Evolutionary conservation across 495 filamentous ascomycete species (phyloP), one percentile per base, ranked within the genome.

Genomic region (Daldinia loculata): DNA sequence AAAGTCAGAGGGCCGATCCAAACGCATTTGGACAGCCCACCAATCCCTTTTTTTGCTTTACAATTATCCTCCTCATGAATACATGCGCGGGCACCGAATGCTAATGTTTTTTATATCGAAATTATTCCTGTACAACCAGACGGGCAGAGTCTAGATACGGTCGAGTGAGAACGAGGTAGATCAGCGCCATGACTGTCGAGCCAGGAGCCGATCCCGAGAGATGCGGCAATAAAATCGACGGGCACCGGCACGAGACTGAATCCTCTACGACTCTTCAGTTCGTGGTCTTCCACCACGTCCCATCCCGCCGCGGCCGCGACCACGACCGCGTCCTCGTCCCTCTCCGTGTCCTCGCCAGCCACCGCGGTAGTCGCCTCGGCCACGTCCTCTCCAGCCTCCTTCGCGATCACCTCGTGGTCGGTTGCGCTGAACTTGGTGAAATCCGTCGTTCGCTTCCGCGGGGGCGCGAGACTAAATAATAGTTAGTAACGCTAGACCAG

Each of bases 361-460:
- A 22, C 88, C 87, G 50, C 89, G 86, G 72, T 83, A 81, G 53
- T 85, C 84, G 55, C 89, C 86, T 70, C 88, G 79, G 56, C 84
- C 84, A 43, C 86, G 83, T 61, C 86, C 82, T 59, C 81, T 79
- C 45, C 80, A 79, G 32, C 81, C 76, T 39, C 82, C 81, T 66
- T 88, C 84, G 36, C 86, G 84, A 66, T 85, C 81, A 14, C 82
- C 80, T 62, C 84, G 84, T 1, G 63, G 70, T 24, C 85, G 82
- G 72, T 87, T 87, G 63, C 83, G 89, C 57, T 87, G 86, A 9
- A 93, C 90, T 68, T 88, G 85, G 59, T 90, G 89, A 79, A 94
- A 94, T 48, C 89, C 91, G 66, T 94, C 91, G 61, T 85, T 79
- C 29, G 74, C 57, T 38, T 77, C 80, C 56, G 38, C 69, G 22